A percentile compares a stretch with the other conserved stretches of the same genome.
phyloP scores from a whole-genome alignment of 2,329 filamentous ascomycete genomes.

The Monilinia fructigena region DNA sequence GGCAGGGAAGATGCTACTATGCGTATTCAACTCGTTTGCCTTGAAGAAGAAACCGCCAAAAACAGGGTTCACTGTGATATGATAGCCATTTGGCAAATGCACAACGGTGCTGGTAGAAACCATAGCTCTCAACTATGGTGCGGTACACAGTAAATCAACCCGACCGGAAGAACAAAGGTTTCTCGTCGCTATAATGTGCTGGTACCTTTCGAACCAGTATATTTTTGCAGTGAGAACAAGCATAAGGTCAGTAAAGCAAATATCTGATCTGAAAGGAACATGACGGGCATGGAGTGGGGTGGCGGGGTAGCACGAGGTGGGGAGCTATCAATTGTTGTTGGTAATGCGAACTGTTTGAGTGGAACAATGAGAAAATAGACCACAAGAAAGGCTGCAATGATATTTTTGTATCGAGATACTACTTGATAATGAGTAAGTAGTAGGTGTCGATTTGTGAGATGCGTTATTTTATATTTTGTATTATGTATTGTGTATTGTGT shows the following conservation, averaged over 20 bases:
- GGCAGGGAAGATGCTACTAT: slow-evolving; percentile 71
- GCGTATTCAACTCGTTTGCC: slow-evolving; percentile 68
- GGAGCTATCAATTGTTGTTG: not conserved
- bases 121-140: slow-evolving; percentile 28
- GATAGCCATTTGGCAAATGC: slow-evolving; percentile 84
- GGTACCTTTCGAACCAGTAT: not conserved
- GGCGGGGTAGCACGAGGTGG: not conserved
- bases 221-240: not conserved
- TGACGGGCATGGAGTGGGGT: not conserved
- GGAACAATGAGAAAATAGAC: slow-evolving; percentile 6
- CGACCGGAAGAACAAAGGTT: not conserved
- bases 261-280: not conserved
- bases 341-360: slow-evolving; percentile 11
- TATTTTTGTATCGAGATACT: too few relatives aligned
- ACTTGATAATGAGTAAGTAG: too few relatives aligned
- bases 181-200: not conserved
- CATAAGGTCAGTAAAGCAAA: not conserved
- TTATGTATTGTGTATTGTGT: too few relatives aligned
- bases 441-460: too few relatives aligned
- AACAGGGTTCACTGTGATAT: slow-evolving; percentile 75
- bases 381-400: not conserved
- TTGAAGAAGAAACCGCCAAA: slow-evolving; percentile 94
- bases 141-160: not conserved
- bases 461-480: too few relatives aligned
- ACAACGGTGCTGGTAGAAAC: slow-evolving; percentile 45